Evolutionary conservation across 805 yeast genomes (phyloP), one percentile per base, ranked within the genome.

Genomic region (Candida easanensis): DNA sequence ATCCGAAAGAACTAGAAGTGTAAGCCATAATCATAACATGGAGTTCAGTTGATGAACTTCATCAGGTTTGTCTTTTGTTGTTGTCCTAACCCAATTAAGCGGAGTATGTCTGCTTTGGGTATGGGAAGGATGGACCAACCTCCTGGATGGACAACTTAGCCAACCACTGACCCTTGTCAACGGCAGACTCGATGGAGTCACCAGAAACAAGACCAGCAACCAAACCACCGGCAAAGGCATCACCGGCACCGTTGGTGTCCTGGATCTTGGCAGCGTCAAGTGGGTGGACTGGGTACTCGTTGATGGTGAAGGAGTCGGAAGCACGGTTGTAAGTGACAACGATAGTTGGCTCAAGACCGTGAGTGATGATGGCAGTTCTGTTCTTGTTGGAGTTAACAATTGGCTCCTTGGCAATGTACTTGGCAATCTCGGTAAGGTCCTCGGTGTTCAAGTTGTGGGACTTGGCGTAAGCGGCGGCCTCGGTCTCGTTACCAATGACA

Each of bases 191-290:
- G 44, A 88, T 63, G 22, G 76, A 56, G 64, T 84, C 80, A 52
- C 82, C 88, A 66, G 82, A 70, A 44, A 88, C 95, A 53, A 90
- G 70, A 45, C 90, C 93, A 49, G 96, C 96, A 51, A 89, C 69
- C 67, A 91, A 90, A 46, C 98, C 98, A 59, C 93, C 95, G 44
- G 97, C 98, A 63, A 91, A 91, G 13, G 97, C 97, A 64, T 91
- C 97, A 68, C 98, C 98, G 36, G 98, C 98, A 73, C 99, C 99
- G 72, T 91, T 93, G 61, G 98, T 88, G 73, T 93, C 99, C 46
- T 76, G 82, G 48, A 93, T 76, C 67, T 83, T 74, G 36, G 75
- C 68, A 35, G 78, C 57, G 33, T 77, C 84, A 60, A 93, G 78
- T 46, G 82, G 77, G 55, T 79, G 84, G 43, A 93, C 96, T 39